These are phyloP conservation scores for Verticillium dahliae DNA, from an alignment of 2,329 filamentous ascomycete genomes.

Conservation along the genomic window DNA sequence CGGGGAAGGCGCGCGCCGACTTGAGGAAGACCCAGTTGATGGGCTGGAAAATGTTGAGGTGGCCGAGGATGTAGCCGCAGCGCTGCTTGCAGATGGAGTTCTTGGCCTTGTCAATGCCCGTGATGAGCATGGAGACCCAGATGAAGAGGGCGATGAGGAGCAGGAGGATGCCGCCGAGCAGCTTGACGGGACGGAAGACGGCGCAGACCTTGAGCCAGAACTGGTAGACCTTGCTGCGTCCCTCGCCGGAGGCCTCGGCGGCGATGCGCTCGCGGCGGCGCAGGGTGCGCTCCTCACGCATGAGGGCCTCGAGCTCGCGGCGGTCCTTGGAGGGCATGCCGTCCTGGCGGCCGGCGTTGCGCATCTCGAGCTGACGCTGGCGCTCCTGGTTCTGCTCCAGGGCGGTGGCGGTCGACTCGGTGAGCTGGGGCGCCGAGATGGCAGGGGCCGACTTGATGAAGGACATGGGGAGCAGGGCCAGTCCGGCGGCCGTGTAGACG, in stretches of 20 bases:
- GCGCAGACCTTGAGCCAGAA: slow-evolving; percentile 76
- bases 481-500: slow-evolving; percentile 80
- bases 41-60: slow-evolving; percentile 88
- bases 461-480: slow-evolving; percentile 82
- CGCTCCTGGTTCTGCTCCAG: slow-evolving; percentile 85
- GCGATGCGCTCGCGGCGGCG: slow-evolving; percentile 84
- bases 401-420: slow-evolving; percentile 69
- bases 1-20: slow-evolving; percentile 75
- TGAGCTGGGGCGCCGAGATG: slow-evolving; percentile 73
- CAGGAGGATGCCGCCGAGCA: slow-evolving; percentile 75
- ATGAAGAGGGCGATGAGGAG: slow-evolving; percentile 68
- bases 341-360: slow-evolving; percentile 68
- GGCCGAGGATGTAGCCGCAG: slow-evolving; percentile 86
- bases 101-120: slow-evolving; percentile 89
- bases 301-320: slow-evolving; percentile 78
- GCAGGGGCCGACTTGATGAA: slow-evolving; percentile 89
- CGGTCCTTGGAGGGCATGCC: slow-evolving; percentile 79
- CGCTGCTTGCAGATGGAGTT: slow-evolving; percentile 87
- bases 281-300: slow-evolving; percentile 86
- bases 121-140: slow-evolving; percentile 91
- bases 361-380: slow-evolving; percentile 83
- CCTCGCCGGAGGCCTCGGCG: slow-evolving; percentile 72
- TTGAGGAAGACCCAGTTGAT: slow-evolving; percentile 85
- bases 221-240: slow-evolving; percentile 65
- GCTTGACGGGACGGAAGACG: slow-evolving; percentile 80